Conservation (phyloP, 108 stramenopile species). For the Cyclotella kingstonii region DNA sequence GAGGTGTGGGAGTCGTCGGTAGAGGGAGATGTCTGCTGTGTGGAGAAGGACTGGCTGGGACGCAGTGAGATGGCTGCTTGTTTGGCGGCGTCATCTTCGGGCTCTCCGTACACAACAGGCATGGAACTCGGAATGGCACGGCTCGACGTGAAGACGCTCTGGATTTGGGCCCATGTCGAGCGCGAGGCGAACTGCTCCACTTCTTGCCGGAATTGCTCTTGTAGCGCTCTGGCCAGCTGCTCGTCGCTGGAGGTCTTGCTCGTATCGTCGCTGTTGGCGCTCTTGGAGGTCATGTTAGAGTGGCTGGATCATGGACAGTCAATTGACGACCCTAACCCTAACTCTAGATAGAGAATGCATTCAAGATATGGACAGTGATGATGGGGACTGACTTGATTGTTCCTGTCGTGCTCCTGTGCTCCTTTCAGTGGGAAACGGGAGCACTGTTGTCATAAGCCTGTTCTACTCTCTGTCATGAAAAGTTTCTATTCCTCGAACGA, state of each 20-base stretch:
- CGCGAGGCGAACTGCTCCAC: slow-evolving; percentile 9
- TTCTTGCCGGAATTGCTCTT: slow-evolving; percentile 21
- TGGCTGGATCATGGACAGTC: neutral
- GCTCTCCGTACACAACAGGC: slow-evolving; percentile 1
- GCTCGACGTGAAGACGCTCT: slow-evolving; percentile 6
- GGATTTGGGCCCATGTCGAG: slow-evolving; percentile 1
- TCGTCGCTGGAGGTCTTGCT: slow-evolving; percentile 4
- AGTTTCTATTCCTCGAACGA: too few relatives aligned
- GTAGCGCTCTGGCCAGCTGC: slow-evolving; percentile 10
- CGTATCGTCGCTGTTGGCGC: neutral
- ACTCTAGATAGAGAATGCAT: too few relatives aligned
- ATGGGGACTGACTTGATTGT: too few relatives aligned
- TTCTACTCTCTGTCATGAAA: too few relatives aligned
- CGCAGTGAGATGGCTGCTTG: neutral
- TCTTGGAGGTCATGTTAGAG: neutral
- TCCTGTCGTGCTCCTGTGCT: too few relatives aligned
- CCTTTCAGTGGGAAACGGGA: too few relatives aligned
- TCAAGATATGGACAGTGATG: too few relatives aligned
- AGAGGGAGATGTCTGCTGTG: slow-evolving; percentile 2
- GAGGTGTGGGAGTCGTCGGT: neutral
- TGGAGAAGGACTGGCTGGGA: neutral
- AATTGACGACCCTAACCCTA: too few relatives aligned
- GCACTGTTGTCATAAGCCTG: too few relatives aligned
- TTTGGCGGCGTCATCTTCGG: slow-evolving; percentile 1
- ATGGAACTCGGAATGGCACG: neutral